phyloP scores from a whole-genome alignment of 208 protist species.

The Leishmania braziliensis region DNA sequence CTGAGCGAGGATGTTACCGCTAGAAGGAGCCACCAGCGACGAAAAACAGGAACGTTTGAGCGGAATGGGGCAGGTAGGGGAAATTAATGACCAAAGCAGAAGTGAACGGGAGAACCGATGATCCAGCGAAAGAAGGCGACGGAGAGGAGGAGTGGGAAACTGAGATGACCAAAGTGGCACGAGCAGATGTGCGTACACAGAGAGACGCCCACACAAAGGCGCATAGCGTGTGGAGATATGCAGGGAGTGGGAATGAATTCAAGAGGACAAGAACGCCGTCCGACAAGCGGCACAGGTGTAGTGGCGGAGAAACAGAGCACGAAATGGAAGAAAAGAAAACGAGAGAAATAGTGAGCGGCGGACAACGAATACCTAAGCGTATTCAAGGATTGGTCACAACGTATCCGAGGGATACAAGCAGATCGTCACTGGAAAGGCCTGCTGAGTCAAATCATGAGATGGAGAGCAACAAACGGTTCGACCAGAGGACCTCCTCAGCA shows the following conservation, averaged over 20 bases:
- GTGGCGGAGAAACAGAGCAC: background rate
- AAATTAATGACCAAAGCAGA: background rate
- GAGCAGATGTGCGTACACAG: background rate
- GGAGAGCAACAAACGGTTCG: background rate
- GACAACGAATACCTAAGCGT: background rate
- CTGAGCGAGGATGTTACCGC: background rate
- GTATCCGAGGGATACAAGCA: background rate
- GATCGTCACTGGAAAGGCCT: background rate
- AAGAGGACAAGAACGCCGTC: background rate
- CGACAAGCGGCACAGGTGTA: background rate
- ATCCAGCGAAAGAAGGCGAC: background rate
- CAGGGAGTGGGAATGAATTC: background rate
- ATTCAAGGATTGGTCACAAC: background rate
- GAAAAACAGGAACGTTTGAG: background rate
- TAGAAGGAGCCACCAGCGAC: background rate
- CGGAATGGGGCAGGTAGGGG: background rate
- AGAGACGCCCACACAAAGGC: background rate
- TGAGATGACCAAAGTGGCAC: background rate
- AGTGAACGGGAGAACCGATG: background rate
- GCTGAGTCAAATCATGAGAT: background rate
- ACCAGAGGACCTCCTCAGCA: background rate
- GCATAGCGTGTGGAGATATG: background rate
- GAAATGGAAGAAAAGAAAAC: background rate
- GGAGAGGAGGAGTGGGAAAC: background rate
- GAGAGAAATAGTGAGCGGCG: background rate